Evolutionary conservation across 495 filamentous ascomycete genomes (phyloP).

Genomic region (Tuber magnatum): DNA sequence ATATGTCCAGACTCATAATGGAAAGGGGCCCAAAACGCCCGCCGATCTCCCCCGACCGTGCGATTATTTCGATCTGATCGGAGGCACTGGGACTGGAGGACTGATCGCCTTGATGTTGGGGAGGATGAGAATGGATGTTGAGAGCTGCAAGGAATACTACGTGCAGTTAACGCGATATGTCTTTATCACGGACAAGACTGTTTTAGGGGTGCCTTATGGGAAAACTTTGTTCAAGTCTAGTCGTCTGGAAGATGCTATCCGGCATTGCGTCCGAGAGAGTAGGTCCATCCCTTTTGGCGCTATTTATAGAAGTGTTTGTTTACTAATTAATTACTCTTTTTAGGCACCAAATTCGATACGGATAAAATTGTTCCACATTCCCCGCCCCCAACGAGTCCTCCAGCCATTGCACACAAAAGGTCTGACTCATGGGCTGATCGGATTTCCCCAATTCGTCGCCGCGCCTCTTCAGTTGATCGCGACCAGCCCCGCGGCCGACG

Average conservation of each 20-base stretch:
- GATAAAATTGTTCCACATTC: conserved; percentile 35
- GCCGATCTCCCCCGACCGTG: conserved; percentile 92
- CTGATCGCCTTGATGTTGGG: conserved; percentile 96
- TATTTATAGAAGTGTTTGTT: conserved; percentile 2
- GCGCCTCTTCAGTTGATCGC: conserved; percentile 16
- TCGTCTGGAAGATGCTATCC: conserved; percentile 88
- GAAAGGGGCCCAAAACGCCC: conserved; percentile 50
- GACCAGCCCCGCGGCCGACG: conserved; percentile 19
- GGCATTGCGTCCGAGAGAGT: conserved; percentile 69
- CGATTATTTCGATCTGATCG: conserved; percentile 96
- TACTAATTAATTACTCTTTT: conserved; percentile 13
- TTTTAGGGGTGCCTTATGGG: conserved; percentile 86
- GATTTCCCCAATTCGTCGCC: conserved; percentile 10
- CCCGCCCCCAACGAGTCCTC: conserved; percentile 20
- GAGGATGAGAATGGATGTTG: conserved; percentile 79
- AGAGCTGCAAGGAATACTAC: conserved; percentile 93
- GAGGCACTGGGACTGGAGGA: conserved; percentile 82
- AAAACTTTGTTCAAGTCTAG: conserved; percentile 94
- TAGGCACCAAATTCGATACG: conserved; percentile 23
- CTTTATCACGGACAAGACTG: conserved; percentile 96
- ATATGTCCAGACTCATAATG: conserved; percentile 60
- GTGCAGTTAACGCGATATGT: conserved; percentile 87
- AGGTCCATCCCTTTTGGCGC: background rate
- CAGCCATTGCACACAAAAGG: conserved; percentile 11
- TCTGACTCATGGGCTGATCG: conserved; percentile 22